Evolutionary conservation across 2,329 filamentous ascomycete species (phyloP).

Genomic region (Myotisia sp.): DNA sequence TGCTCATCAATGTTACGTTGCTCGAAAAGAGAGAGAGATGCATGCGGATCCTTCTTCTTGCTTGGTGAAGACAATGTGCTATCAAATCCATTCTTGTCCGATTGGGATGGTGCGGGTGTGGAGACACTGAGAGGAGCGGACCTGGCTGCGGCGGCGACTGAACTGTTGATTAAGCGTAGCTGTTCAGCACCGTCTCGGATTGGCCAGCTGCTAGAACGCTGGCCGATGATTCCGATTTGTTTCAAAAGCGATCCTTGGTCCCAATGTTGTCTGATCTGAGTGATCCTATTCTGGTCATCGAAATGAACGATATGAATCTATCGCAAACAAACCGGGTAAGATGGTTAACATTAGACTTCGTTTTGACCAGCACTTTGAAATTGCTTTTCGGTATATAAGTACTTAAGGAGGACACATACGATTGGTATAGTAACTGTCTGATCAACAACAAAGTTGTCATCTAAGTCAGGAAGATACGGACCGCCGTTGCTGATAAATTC

Average conservation of each 20-base stretch:
- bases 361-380: background rate
- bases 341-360: background rate
- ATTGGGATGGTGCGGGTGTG: too few species aligned
- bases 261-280: constrained; percentile 82
- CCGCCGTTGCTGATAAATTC: constrained; percentile 73
- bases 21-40: constrained; percentile 60
- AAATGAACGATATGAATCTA: constrained; percentile 84
- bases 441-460: constrained; percentile 88
- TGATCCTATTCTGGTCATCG: constrained; percentile 60
- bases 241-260: constrained; percentile 88
- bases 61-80: too few species aligned
- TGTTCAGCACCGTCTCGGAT: constrained; percentile 80
- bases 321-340: constrained; percentile 2
- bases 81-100: too few species aligned
- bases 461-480: constrained; percentile 71
- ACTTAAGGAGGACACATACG: constrained; percentile 47
- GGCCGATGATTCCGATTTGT: constrained; percentile 85
- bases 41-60: constrained; percentile 15
- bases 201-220: constrained; percentile 83
- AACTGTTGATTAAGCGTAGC: constrained; percentile 54
- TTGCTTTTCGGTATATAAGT: constrained; percentile 7
- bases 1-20: constrained; percentile 42
- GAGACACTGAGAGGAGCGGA: too few species aligned
- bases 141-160: constrained; percentile 17
- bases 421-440: constrained; percentile 64